Evolutionary conservation across 371 early-diverging fungal genomes (phyloP).

Genomic region (Mycotypha africana): DNA sequence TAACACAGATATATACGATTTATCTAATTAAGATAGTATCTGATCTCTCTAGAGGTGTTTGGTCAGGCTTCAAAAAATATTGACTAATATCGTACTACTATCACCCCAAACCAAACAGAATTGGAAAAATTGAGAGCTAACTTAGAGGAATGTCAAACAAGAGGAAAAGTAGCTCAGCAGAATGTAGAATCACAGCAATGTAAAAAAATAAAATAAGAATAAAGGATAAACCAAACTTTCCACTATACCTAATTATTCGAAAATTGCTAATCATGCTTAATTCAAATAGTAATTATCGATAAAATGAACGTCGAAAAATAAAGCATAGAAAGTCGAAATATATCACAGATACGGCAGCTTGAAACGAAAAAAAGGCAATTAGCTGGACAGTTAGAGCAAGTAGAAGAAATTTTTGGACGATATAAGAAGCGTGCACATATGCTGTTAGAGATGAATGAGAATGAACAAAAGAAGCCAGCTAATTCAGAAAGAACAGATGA

Average conservation of each 20-base stretch:
- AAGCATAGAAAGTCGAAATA: slow-evolving; percentile 37
- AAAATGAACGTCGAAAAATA: slow-evolving; percentile 35
- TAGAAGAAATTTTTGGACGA: slow-evolving; percentile 49
- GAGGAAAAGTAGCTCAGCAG: slow-evolving; percentile 26
- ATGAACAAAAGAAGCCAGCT: slow-evolving; percentile 10
- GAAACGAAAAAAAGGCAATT: slow-evolving; percentile 49
- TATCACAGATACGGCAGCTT: slow-evolving; percentile 43
- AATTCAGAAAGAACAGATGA: slow-evolving; percentile 27
- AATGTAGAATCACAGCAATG: slow-evolving; percentile 32
- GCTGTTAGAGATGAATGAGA: slow-evolving; percentile 45
- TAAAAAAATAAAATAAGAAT: slow-evolving; percentile 7
- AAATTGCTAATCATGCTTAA: not conserved
- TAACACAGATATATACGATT: no score
- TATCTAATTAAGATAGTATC: not conserved
- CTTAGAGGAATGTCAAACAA: slow-evolving; percentile 32
- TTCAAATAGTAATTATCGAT: slow-evolving; percentile 32
- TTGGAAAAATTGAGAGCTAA: slow-evolving; percentile 34
- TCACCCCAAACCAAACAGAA: slow-evolving; percentile 48
- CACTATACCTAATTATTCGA: no score
- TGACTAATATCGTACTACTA: slow-evolving; percentile 53
- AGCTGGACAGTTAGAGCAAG: slow-evolving; percentile 35
- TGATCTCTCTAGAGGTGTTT: slow-evolving; percentile 42
- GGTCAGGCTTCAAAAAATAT: slow-evolving; percentile 58
- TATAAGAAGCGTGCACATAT: slow-evolving; percentile 56
- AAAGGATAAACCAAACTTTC: not conserved